Evolutionary conservation across 257 asterid genomes (phyloP).

Genomic region (Perilla frutescens): DNA sequence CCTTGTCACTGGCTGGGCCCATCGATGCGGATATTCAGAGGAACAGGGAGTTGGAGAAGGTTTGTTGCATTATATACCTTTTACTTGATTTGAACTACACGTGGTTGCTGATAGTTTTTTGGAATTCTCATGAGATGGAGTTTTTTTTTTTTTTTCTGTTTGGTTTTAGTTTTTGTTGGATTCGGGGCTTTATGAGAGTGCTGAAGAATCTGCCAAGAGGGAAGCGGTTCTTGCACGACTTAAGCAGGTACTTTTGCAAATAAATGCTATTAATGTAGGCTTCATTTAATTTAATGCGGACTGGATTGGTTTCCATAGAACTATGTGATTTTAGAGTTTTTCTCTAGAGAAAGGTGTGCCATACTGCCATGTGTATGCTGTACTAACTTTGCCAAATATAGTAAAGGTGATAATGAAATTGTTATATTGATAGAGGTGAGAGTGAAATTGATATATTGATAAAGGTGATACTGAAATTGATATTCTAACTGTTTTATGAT

Average conservation of each 20-base stretch:
- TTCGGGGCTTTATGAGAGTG: slow-evolving; percentile 79
- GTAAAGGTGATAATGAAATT: neutral
- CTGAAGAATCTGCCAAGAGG: slow-evolving; percentile 73
- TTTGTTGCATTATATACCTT: slow-evolving; percentile 27
- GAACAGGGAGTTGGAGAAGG: slow-evolving; percentile 82
- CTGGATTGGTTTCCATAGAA: slow-evolving; percentile 6
- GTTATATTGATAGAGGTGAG: neutral
- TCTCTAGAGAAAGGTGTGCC: neutral
- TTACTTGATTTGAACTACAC: neutral
- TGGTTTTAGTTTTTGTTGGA: slow-evolving; percentile 65
- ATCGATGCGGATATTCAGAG: slow-evolving; percentile 63
- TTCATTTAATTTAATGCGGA: neutral
- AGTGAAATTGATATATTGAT: neutral
- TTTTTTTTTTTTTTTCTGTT: slow-evolving; percentile 1
- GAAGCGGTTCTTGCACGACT: slow-evolving; percentile 72
- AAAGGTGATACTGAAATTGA: neutral
- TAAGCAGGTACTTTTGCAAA: slow-evolving; percentile 57
- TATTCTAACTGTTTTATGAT: neutral
- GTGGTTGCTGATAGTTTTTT: slow-evolving; percentile 2
- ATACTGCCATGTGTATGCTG: slow-evolving; percentile 3
- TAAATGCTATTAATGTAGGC: slow-evolving; percentile 3
- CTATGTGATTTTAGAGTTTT: neutral
- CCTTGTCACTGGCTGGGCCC: slow-evolving; percentile 82
- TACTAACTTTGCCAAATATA: neutral
- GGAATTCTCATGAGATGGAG: slow-evolving; percentile 29